Evolutionary conservation across 2,329 filamentous ascomycete species (phyloP), one percentile per base, ranked within the genome.

Genomic region (Trichoderma guizhouense): DNA sequence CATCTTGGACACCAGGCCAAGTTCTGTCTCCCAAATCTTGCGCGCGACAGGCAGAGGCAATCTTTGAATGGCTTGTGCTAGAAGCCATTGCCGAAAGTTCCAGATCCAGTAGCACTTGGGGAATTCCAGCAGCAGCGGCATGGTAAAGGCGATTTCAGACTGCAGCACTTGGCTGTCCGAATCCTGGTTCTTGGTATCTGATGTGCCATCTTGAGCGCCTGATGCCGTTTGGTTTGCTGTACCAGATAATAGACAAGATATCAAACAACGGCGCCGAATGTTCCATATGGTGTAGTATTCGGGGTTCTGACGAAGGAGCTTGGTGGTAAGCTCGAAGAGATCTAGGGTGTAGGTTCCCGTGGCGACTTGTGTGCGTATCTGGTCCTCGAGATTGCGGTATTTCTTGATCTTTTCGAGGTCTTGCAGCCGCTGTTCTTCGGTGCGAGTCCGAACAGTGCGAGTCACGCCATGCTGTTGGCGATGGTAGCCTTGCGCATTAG

Each of bases 41-140:
- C 88, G 86, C 2, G 93, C 89, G 18, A 84, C 79, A 0, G 83
- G 71, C 1, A 82, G 74, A 2, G 89, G 87, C 11, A 97, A 84
- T 21, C 90, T 85, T 14, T 85, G 79, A 61, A 92, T 92, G 39
- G 91, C 90, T 79, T 93, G 89, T 69, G 91, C 85, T 15, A 99
- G 85, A 3, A 95, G 84, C 95, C 96, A 99, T 60, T 92, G 83
- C 32, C 96, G 91, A 82, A 98, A 95, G 76, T 97, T 97, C 96
- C 96, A 99, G 78, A 99, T 95, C 95, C 96, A 98, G 84, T 99
- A 99, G 86, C 96, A 98, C 81, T 99, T 99, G 7, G 96, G 96
- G 75, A 90, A 95, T 75, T 94, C 90, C 74, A 93, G 87, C 64
- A 99, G 88, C 24, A 99, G 87, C 0, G 93, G 93, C 53, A 98